These are phyloP conservation scores for Cronartium quercuum DNA, from an alignment of 1,284 basidiomycete species.

Conservation along the genomic window DNA sequence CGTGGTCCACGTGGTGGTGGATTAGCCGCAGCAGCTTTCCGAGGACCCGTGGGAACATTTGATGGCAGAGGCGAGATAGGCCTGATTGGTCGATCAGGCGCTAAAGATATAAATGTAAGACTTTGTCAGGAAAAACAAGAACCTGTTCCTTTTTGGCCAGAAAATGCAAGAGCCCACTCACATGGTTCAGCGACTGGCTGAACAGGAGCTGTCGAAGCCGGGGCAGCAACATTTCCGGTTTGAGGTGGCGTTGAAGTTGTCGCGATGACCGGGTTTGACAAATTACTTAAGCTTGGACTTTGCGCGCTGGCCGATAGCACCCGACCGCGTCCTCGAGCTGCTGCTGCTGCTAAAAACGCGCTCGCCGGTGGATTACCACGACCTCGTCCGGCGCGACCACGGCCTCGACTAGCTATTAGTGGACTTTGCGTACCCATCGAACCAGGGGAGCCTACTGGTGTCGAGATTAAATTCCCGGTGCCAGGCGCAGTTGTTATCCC, in stretches of 20 bases:
- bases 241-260: conserved; percentile 11
- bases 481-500: background rate
- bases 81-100: conserved; percentile 11
- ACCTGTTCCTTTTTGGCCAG: background rate
- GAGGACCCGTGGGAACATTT: conserved; percentile 35
- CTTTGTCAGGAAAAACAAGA: background rate
- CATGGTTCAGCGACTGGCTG: background rate
- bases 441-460: conserved; percentile 3
- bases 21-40: conserved; percentile 1
- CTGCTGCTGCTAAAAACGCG: conserved; percentile 37
- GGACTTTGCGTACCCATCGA: conserved; percentile 14
- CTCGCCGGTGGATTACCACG: conserved; percentile 25
- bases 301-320: conserved; percentile 2
- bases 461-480: conserved; percentile 4
- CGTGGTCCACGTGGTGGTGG: conserved; percentile 14
- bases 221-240: background rate
- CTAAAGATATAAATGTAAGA: background rate
- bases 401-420: conserved; percentile 9
- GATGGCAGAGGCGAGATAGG: conserved; percentile 29
- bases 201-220: background rate
- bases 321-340: conserved; percentile 36
- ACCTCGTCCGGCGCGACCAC: conserved; percentile 16
- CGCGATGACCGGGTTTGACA: background rate
- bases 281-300: background rate
- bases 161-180: background rate